phyloP scores from a whole-genome alignment of 768 basidiomycete genomes.

The Daedaleopsis sinensis region DNA sequence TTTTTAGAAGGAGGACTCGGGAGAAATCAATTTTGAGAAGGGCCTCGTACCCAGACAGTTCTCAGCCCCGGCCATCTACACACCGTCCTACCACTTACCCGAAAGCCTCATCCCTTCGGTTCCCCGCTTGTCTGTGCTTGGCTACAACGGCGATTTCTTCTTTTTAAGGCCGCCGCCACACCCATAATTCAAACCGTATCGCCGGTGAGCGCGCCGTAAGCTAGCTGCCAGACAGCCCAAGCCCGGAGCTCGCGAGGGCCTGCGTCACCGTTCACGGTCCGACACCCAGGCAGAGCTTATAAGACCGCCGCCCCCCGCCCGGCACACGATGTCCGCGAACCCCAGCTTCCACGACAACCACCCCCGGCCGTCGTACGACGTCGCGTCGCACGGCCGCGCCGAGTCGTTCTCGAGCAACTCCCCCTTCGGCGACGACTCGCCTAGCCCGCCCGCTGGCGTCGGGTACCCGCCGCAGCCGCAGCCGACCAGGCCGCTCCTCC shows the following conservation, averaged over 20 bases:
- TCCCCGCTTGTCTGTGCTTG: not conserved
- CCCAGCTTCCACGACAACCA: not conserved
- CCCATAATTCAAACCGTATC: not conserved
- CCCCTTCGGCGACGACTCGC: constrained; percentile 14
- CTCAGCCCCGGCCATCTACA: not conserved
- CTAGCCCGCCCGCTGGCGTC: constrained; percentile 6
- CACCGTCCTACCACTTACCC: not conserved
- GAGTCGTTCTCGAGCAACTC: constrained; percentile 8
- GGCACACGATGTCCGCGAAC: not conserved
- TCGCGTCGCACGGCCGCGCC: not conserved
- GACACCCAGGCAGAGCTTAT: not conserved
- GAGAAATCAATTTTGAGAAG: too few species aligned
- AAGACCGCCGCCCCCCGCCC: too few species aligned
- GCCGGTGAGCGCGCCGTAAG: not conserved
- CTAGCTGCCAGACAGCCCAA: not conserved
- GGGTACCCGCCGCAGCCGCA: constrained; percentile 7
- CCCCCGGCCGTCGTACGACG: not conserved
- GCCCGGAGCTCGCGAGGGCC: too few species aligned
- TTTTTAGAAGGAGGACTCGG: too few species aligned
- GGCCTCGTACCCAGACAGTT: not conserved
- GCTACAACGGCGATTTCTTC: not conserved
- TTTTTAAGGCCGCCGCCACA: not conserved
- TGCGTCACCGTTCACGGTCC: too few species aligned
- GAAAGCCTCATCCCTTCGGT: not conserved
- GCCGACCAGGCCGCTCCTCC: constrained; percentile 1